Percentiles rank a stretch among this genome's conserved stretches.
phyloP scores from a whole-genome alignment of 2,329 filamentous ascomycete genomes.

The Botryotinia convoluta region DNA sequence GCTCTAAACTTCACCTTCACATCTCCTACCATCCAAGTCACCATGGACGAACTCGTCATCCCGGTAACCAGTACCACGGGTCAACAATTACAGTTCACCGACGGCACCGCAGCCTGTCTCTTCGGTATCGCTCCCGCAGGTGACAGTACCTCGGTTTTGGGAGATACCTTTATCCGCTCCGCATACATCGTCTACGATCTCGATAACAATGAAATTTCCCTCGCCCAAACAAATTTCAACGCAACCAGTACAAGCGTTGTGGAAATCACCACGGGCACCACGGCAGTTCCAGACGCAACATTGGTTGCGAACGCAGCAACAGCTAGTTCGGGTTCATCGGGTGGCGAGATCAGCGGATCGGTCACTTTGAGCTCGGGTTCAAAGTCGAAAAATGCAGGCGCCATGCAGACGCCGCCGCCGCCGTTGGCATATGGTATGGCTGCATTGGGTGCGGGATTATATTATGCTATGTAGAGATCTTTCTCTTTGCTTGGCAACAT shows the following conservation, averaged over 20 bases:
- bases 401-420: slow-evolving; percentile 23
- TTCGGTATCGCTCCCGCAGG: slow-evolving; percentile 65
- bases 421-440: slow-evolving; percentile 28
- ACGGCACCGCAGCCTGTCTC: slow-evolving; percentile 58
- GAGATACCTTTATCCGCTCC: slow-evolving; percentile 72
- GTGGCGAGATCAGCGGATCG: slow-evolving; percentile 22
- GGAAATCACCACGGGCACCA: slow-evolving; percentile 53
- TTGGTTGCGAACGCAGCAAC: slow-evolving; percentile 48
- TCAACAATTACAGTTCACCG: slow-evolving; percentile 48
- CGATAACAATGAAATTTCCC: slow-evolving; percentile 66
- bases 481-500: slow-evolving; percentile 11
- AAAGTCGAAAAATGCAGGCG: slow-evolving; percentile 22
- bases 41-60: slow-evolving; percentile 59
- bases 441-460: slow-evolving; percentile 29
- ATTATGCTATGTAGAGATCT: slow-evolving; percentile 26
- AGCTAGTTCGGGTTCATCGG: slow-evolving; percentile 42
- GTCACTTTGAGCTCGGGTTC: slow-evolving; percentile 23
- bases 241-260: slow-evolving; percentile 49
- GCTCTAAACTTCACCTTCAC: slow-evolving; percentile 56
- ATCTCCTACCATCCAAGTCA: slow-evolving; percentile 51
- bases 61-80: slow-evolving; percentile 47
- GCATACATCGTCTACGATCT: slow-evolving; percentile 77
- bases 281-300: slow-evolving; percentile 54
- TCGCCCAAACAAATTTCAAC: slow-evolving; percentile 67
- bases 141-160: slow-evolving; percentile 57